Evolutionary conservation across 768 basidiomycete genomes (phyloP), one percentile per base, ranked within the genome.

Genomic region (Inosperma sp.): DNA sequence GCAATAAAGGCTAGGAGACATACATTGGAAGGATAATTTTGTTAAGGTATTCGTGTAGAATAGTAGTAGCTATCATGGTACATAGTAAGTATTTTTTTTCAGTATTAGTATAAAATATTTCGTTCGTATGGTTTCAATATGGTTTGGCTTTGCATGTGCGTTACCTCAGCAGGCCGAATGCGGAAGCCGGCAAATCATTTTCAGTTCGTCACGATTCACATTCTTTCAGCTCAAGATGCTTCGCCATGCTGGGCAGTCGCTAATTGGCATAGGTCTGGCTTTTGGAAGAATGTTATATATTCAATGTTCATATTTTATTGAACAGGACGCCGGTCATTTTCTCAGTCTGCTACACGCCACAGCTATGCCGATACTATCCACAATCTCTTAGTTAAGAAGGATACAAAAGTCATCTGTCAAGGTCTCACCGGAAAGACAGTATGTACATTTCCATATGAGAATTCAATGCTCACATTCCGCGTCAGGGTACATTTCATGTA

Each of bases 361-460:
- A 82, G 80, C 62, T 98, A 98, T 68, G 91, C 86, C 48, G 87
- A 88, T 65, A 93, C 92, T 42, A 86, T 93, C 65, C 76, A 80
- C 65, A 99, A 97, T 75, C 81, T 99, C 56, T 82, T 85, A 60
- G 87, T 99, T 62, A 82, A 90, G 71, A 90, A 91, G 65, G 91
- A 98, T 69, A 96, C 96, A 59, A 93, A 83, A 70, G 95, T 99
- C 37, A 77, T 84, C 56, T 93, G 86, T 69, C 96, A 93, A 70
- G 92, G 82, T 4, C 82, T 93, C 61, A 97, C 93, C 10, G 94
- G 94, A 66, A 97, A 96, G 83, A 96, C 93, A 51, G 94, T 91
- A 58, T 59, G 82, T 59, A 19, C 6, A 17, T 54, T n/a, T 33
- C 22, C 35, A 27, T 49, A 19, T 10, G 29, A n/a, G 19, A 33